Evolutionary conservation across 1,139 yeast genomes (phyloP), one percentile per base, ranked within the genome.

Genomic region (Pneumocystis carinii): DNA sequence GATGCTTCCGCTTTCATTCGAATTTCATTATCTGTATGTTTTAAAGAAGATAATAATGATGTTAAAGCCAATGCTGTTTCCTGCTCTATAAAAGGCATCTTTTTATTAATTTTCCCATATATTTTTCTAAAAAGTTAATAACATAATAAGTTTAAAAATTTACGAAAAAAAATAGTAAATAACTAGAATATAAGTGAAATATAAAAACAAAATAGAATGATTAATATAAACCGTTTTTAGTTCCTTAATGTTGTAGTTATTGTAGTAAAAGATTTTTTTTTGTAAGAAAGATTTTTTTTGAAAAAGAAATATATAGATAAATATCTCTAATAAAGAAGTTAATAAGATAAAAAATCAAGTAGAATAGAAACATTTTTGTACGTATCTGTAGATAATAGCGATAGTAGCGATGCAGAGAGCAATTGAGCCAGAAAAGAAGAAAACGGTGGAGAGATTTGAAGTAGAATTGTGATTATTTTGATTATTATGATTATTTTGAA

Each of bases 1-100:
- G 81, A 76, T 66, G 78, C 79, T 73, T 92, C 98, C 14, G 97
- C 97, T 42, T 79, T 81, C 7, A 90, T 76, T 72, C 98, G 86
- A 59, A 80, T 74, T 29, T 76, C 72, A 72, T 90, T 90, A 71
- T 90, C 88, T 4, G 95, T 78, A 4, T 97, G 86, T 0, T 88
- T 80, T 68, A 92, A 81, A 58, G 85, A 87, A 66, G 78, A 76
- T 58, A 90, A 77, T 64, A 92, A 79, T 70, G 81, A 81, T 61
- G 77, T 70, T 69, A 90, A 78, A 7, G 81, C 81, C 63, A 72
- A 75, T 66, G 82, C 81, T 60, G 82, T 81, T 61, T 86, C 90
- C 59, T 79, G 79, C n/a, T 24, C n/a, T 48, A 53, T 94, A 86
- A 68, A 87, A 67, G 55, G 27, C 55, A 48, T 48, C 24, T 48